phyloP scores from a whole-genome alignment of 768 basidiomycete species.

The Cubamyces sp. region DNA sequence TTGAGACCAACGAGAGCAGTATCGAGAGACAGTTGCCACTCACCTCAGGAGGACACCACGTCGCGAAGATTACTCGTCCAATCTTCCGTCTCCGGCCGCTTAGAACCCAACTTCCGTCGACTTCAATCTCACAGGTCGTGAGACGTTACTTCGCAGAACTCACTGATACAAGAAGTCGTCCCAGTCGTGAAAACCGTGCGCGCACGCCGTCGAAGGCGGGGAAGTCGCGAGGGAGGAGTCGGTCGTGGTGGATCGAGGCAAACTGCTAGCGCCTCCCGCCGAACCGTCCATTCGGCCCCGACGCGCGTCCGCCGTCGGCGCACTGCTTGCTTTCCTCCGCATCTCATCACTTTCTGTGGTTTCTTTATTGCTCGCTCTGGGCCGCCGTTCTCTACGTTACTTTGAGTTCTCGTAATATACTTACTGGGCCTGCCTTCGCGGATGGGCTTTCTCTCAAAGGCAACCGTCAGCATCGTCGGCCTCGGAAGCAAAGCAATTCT shows the following conservation, averaged over 20 bases:
- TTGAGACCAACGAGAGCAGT: not conserved
- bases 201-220: not conserved
- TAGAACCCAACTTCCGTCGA: not conserved
- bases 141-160: not conserved
- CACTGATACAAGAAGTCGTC: not conserved
- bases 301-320: not conserved
- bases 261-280: not conserved
- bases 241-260: slow-evolving; percentile 7
- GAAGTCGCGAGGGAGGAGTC: not conserved
- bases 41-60: not conserved
- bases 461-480: slow-evolving; percentile 69
- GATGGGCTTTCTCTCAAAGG: slow-evolving; percentile 51
- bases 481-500: slow-evolving; percentile 81
- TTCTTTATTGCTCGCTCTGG: too few species aligned
- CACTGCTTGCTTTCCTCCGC: not conserved
- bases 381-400: too few species aligned
- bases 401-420: too few species aligned
- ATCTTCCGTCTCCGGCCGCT: not conserved
- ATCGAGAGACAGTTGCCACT: not conserved
- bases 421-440: not conserved
- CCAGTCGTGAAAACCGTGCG: slow-evolving; percentile 9
- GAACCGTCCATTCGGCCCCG: not conserved
- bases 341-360: not conserved
- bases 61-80: not conserved
- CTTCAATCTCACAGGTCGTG: too few species aligned